Base-by-base conservation (phyloP, 495 filamentous ascomycete genomes). In the Penicillium dipodomyicola region DNA sequence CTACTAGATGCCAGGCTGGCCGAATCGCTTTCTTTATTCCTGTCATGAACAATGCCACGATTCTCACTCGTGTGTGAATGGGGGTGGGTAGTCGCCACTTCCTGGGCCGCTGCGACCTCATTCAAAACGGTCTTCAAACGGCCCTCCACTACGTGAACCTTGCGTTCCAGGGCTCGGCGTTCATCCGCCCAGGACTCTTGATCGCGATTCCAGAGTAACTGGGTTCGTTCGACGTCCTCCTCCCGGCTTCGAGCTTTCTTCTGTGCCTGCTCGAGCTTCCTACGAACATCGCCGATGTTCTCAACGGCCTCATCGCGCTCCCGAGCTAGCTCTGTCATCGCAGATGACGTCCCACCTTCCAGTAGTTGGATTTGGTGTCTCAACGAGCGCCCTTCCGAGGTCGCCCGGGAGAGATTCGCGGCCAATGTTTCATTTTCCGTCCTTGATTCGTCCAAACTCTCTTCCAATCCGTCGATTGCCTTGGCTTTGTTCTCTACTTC, bases 231-330 rank as follows among this genome's bases (percentile, higher is more conserved):
- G 3, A 86, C 82, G 59, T 96, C 91, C 53, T 97, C 90, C 68
- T 97, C 93, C 46, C 90, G 89, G 46, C 72, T 78, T 33, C 89
- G 82, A n/a, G 86, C 72, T 64, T 86, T 90, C 69, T 89, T 93
- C 57, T 93, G 87, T 1, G 84, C 80, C 14, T 78, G 72, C 20
- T 99, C 94, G 12, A 97, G 78, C 52, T 90, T 90, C 63, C 82
- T 85, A 65, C 83, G 90, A 29, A 88, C 78, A 61, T 97, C 93
- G 5, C 77, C 73, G 43, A 82, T 80, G n/a, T 80, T 79, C 29
- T 90, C 87, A 11, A 92, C 80, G 5, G 90, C 89, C 57, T 90
- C 85, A 60, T 99, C 93, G 22, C 93, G 82, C 71, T 99, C 95
- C 50, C 84, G 85, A 14, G 88, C 86, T 25, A 97, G 76, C 54